These are phyloP conservation scores for Acacia pycnantha DNA, from an alignment of 331 rosid species.

Conservation along the genomic window DNA sequence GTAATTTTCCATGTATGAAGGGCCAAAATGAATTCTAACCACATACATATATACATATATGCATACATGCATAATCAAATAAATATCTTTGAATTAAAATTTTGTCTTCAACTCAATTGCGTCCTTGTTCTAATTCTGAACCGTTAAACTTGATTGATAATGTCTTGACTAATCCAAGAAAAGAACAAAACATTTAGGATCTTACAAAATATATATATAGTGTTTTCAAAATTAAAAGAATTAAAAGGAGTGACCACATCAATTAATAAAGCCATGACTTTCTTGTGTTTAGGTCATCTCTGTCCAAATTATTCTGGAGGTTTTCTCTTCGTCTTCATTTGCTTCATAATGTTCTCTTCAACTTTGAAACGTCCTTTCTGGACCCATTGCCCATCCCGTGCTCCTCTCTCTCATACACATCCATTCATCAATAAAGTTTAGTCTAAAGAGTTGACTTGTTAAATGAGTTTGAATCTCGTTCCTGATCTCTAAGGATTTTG, in stretches of 20 bases:
- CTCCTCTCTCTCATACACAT: not conserved
- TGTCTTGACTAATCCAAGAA: not conserved
- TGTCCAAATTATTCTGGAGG: constrained; percentile 34
- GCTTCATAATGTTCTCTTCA: constrained; percentile 37
- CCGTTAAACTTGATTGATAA: not conserved
- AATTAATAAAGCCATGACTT: not conserved
- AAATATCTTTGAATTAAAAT: not conserved
- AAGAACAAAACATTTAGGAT: not conserved
- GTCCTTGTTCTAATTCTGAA: not conserved
- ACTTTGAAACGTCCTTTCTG: constrained; percentile 17
- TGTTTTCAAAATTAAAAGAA: not conserved
- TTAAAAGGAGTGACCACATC: not conserved
- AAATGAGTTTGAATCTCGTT: too few species aligned
- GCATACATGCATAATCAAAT: too few species aligned
- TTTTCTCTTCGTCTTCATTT: constrained; percentile 41
- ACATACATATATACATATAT: too few species aligned
- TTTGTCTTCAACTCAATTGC: not conserved
- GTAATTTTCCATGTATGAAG: not conserved
- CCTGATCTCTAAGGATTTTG: too few species aligned
- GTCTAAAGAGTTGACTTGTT: not conserved
- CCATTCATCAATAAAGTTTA: not conserved
- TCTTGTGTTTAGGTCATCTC: not conserved
- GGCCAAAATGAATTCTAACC: not conserved
- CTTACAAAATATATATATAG: not conserved
- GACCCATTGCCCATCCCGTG: not conserved